Conservation (phyloP, 768 basidiomycete genomes). For the Epithele typhae region DNA sequence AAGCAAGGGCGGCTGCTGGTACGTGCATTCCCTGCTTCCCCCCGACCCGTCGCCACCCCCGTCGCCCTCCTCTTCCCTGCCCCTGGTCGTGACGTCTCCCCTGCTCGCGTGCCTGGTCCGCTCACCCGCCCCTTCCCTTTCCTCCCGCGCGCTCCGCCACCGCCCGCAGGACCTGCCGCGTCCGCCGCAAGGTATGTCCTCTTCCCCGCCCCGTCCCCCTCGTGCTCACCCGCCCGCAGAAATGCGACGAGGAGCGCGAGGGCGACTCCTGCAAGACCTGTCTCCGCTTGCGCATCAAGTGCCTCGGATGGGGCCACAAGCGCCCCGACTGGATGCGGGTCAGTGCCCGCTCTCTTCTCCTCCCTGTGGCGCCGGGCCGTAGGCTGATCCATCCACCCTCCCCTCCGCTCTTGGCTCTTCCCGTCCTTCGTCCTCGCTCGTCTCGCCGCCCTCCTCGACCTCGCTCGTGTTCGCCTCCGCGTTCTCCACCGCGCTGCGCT, state of each 20-base stretch:
- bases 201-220: slow-evolving; percentile 4
- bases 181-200: slow-evolving; percentile 69
- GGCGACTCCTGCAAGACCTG: slow-evolving; percentile 81
- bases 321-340: slow-evolving; percentile 92
- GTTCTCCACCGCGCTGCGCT: too few relatives aligned
- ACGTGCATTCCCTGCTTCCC: slow-evolving; percentile 22
- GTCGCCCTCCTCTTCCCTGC: slow-evolving; percentile 2
- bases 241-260: slow-evolving; percentile 82
- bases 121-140: slow-evolving; percentile 1
- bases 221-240: slow-evolving; percentile 38
- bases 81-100: background rate
- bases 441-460: background rate
- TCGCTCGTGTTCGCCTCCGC: background rate
- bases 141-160: slow-evolving; percentile 2
- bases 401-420: background rate
- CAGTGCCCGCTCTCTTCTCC: slow-evolving; percentile 21
- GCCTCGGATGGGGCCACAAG: slow-evolving; percentile 80
- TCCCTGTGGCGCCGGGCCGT: background rate
- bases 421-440: background rate
- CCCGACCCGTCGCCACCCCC: slow-evolving; percentile 12
- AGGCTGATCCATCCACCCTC: slow-evolving; percentile 4
- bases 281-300: slow-evolving; percentile 73
- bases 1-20: slow-evolving; percentile 80
- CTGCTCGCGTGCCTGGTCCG: slow-evolving; percentile 1
- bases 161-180: slow-evolving; percentile 77